Evolutionary conservation across 1,284 basidiomycete genomes (phyloP), one percentile per base, ranked within the genome.

Genomic region (Ustilago trichophora): DNA sequence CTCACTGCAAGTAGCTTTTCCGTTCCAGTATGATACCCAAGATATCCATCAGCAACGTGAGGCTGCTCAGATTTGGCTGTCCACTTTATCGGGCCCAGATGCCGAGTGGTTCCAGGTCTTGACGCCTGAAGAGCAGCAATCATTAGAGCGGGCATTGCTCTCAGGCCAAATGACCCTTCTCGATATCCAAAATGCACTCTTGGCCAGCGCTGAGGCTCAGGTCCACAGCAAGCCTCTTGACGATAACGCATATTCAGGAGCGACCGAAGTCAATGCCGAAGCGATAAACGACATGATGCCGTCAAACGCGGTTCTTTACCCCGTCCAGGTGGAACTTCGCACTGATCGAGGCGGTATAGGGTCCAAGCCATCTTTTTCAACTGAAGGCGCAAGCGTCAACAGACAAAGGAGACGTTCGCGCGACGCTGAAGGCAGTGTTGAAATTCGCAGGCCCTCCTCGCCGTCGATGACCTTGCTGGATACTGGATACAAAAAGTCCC

Each of bases 261-360:
- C 34, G 7, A 15, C 19, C n/a, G n/a, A 15, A n/a, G 31, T 10
- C 4, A 40, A 25, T 0, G 18, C 11, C 12, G 24, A 15, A 4
- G 18, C 16, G 27, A 21, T 26, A 11, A 24, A 38, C n/a, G 45
- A 36, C 8, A 13, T 18, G 6, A 16, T 33, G 34, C 34, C 27
- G 19, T 49, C 50, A 6, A 35, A 44, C 7, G 57, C 46, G 0
- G 29, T 60, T 25, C 50, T 60, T 1, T 48, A 60, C 11, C 57
- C 57, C 15, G 46, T 60, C n/a, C 33, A 53, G 32, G 46, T 60
- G 12, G 50, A 60, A 35, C 50, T 49, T 9, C 57, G 57, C 24
- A 44, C 3, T 10, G 46, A 41, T 27, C 50, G 57, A 10, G 16
- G 41, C 16, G 57, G 57, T 0, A 53, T 60, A 9, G 57, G 57